Evolutionary conservation across 2,329 filamentous ascomycete species (phyloP).

Genomic region (Fusarium kyushuense): DNA sequence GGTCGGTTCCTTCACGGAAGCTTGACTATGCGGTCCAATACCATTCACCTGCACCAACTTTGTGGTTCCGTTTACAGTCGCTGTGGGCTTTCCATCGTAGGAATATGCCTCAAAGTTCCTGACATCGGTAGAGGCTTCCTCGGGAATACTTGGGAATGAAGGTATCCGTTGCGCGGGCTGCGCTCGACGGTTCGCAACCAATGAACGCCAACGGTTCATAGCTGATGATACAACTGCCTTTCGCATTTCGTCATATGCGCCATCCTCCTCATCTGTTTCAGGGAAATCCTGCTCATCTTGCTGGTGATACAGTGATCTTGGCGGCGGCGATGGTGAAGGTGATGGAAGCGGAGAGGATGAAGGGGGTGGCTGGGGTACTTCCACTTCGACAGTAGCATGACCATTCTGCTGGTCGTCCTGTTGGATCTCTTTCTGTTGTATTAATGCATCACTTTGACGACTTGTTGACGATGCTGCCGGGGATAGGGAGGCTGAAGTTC

Average conservation of each 20-base stretch:
- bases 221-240: conserved; percentile 41
- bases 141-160: conserved; percentile 27
- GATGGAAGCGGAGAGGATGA: conserved; percentile 12
- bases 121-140: conserved; percentile 30
- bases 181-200: conserved; percentile 34
- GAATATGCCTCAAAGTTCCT: conserved; percentile 28
- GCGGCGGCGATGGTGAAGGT: conserved; percentile 3
- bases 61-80: conserved; percentile 3
- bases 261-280: conserved; percentile 31
- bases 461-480: conserved; percentile 41
- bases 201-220: conserved; percentile 44
- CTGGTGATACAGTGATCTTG: conserved; percentile 4
- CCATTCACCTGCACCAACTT: conserved; percentile 20
- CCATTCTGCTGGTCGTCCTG: conserved; percentile 17
- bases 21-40: conserved; percentile 10
- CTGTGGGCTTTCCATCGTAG: conserved; percentile 20
- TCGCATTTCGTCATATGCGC: conserved; percentile 31
- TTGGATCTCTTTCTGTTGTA: conserved; percentile 3
- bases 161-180: conserved; percentile 23
- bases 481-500: conserved; percentile 42
- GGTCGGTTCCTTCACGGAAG: conserved; percentile 17
- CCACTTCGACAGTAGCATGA: conserved; percentile 13
- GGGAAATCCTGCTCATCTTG: conserved; percentile 16
- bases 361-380: conserved; percentile 6
- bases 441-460: conserved; percentile 27